A percentile compares a stretch with the other conserved stretches of the same genome.
These are phyloP conservation scores for Leucosporidium creatinivorum DNA, from an alignment of 768 basidiomycete species.

Conservation along the genomic window DNA sequence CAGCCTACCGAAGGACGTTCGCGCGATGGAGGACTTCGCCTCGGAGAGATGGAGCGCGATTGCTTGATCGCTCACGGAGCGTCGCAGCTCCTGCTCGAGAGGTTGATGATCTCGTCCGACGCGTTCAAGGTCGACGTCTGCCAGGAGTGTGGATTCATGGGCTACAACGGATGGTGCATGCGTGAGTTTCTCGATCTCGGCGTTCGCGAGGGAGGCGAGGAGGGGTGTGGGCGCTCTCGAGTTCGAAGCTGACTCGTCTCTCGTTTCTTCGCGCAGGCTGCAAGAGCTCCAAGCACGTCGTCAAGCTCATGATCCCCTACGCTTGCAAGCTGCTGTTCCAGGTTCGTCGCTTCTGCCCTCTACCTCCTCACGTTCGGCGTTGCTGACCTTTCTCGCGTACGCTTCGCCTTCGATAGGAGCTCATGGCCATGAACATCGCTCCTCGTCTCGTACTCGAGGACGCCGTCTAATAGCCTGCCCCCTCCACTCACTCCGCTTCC, in stretches of 20 bases:
- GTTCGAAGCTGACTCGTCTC: not conserved
- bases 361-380: conserved; percentile 35
- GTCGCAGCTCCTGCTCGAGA: conserved; percentile 88
- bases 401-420: conserved; percentile 44
- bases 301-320: conserved; percentile 84
- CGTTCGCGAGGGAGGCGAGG: conserved; percentile 49
- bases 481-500: no score
- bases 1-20: conserved; percentile 98
- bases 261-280: conserved; percentile 66
- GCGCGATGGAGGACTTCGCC: conserved; percentile 88
- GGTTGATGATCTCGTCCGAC: conserved; percentile 98
- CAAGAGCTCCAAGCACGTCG: conserved; percentile 94
- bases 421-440: conserved; percentile 96
- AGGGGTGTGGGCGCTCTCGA: conserved; percentile 37
- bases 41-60: conserved; percentile 99
- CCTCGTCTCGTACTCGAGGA: conserved; percentile 73
- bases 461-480: conserved; percentile 8
- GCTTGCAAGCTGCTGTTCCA: conserved; percentile 52
- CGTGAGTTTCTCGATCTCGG: conserved; percentile 7
- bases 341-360: not conserved
- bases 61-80: conserved; percentile 84
- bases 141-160: conserved; percentile 87
- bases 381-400: not conserved
- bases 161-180: conserved; percentile 41
- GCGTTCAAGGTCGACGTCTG: conserved; percentile 97